Conservation (phyloP, 225 moss, liverwort and hornwort genomes). For the Lunularia cruciata region DNA sequence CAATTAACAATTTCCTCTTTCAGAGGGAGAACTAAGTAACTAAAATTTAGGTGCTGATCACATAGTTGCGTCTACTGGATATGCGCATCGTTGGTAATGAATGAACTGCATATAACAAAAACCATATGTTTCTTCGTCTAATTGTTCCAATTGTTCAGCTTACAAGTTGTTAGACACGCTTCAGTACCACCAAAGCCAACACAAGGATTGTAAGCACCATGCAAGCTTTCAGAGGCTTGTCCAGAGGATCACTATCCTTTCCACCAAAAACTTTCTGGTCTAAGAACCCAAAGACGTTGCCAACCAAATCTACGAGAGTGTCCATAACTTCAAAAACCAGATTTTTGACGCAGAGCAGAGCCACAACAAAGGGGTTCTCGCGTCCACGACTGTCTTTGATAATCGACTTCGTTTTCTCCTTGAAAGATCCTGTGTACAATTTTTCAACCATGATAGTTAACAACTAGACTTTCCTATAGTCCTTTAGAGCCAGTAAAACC, state of each 20-base stretch:
- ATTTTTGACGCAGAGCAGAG: conserved; percentile 60
- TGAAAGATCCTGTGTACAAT: conserved; percentile 31
- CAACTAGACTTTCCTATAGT: no score
- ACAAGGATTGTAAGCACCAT: conserved; percentile 87
- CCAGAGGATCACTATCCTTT: conserved; percentile 70
- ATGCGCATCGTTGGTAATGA: neutral
- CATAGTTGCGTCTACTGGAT: neutral
- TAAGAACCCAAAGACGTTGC: conserved; percentile 69
- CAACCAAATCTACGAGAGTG: conserved; percentile 72
- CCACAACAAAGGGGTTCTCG: conserved; percentile 61
- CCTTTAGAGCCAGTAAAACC: no score
- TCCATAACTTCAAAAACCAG: conserved; percentile 78
- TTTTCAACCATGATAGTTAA: no score
- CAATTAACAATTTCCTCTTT: neutral
- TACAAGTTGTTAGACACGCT: conserved; percentile 36
- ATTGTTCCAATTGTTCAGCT: neutral
- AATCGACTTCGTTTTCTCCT: conserved; percentile 35
- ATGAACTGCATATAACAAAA: neutral
- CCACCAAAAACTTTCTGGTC: conserved; percentile 69
- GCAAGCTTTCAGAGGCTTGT: conserved; percentile 69
- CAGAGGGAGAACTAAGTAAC: neutral
- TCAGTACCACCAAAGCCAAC: conserved; percentile 70
- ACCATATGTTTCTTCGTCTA: neutral
- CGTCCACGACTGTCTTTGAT: conserved; percentile 26
- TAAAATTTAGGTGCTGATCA: no score